A percentile compares a stretch with the other conserved stretches of the same genome.
Evolutionary conservation across 495 filamentous ascomycete species (phyloP).

Genomic region (Neurospora sp.): DNA sequence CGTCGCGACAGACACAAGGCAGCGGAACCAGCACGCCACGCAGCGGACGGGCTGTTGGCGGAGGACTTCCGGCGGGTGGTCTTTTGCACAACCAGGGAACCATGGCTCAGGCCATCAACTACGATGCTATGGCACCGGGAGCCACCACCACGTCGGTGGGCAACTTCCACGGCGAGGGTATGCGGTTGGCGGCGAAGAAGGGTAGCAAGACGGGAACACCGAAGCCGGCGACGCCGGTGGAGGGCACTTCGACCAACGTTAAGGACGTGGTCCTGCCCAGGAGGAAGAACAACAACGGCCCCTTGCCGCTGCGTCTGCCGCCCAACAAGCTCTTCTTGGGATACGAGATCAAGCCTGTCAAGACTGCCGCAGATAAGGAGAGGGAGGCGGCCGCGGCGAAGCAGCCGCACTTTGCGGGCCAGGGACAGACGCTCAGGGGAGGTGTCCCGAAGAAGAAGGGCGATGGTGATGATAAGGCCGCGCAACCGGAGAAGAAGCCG

Average conservation of each 20-base stretch:
- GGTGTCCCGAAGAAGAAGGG: conserved; percentile 45
- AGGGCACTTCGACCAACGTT: conserved; percentile 54
- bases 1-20: conserved; percentile 41
- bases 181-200: conserved; percentile 71
- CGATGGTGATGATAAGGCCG: conserved; percentile 27
- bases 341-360: conserved; percentile 80
- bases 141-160: conserved; percentile 54
- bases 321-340: conserved; percentile 93
- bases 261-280: conserved; percentile 26
- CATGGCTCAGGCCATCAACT: conserved; percentile 97
- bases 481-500: conserved; percentile 24
- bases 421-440: conserved; percentile 74
- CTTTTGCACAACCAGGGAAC: conserved; percentile 72
- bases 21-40: conserved; percentile 56
- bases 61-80: conserved; percentile 56
- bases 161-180: conserved; percentile 69
- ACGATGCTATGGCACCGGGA: conserved; percentile 81
- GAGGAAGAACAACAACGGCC: conserved; percentile 64
- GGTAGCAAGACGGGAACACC: conserved; percentile 68
- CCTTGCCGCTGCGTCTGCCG: conserved; percentile 75
- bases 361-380: conserved; percentile 65
- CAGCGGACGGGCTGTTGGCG: conserved; percentile 23
- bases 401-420: conserved; percentile 73
- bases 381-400: conserved; percentile 49
- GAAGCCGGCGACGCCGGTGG: conserved; percentile 69